Evolutionary conservation across 1,139 yeast species (phyloP).

Genomic region (Oligophagozyma castellii): DNA sequence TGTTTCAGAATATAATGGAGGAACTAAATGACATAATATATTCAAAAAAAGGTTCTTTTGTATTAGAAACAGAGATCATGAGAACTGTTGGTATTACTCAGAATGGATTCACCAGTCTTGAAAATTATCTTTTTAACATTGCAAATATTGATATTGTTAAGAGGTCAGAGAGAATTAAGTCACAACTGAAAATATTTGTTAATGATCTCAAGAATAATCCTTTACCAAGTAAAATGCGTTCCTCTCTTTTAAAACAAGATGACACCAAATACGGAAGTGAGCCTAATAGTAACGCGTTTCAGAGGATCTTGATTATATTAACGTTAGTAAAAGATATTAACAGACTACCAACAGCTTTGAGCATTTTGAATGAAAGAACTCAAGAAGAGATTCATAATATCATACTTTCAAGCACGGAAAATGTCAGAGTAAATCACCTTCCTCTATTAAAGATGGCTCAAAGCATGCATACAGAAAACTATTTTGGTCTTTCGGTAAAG

Average conservation of each 20-base stretch:
- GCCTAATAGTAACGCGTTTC: constrained; percentile 1
- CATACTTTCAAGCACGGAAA: constrained; percentile 50
- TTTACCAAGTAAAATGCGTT: constrained; percentile 1
- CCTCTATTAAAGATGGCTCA: constrained; percentile 24
- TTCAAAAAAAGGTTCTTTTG: constrained; percentile 30
- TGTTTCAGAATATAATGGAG: constrained; percentile 63
- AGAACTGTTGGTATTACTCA: constrained; percentile 12
- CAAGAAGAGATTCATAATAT: constrained; percentile 38
- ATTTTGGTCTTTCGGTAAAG: constrained; percentile 24
- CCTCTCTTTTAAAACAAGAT: too few relatives aligned
- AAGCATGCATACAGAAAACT: constrained; percentile 12
- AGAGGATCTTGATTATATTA: constrained; percentile 29
- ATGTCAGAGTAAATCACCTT: constrained; percentile 42
- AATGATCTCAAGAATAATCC: constrained; percentile 11
- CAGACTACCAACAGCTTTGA: constrained; percentile 48
- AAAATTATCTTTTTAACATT: constrained; percentile 41
- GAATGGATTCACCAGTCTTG: constrained; percentile 34
- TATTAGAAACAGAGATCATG: constrained; percentile 9
- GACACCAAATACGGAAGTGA: constrained; percentile 1
- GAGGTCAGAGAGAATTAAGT: constrained; percentile 29
- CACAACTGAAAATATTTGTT: constrained; percentile 33
- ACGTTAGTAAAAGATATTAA: constrained; percentile 50
- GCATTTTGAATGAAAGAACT: constrained; percentile 36
- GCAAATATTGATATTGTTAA: constrained; percentile 46
- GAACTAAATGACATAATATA: constrained; percentile 66